Base-by-base conservation (phyloP, 768 basidiomycete species). In the Panaeolus cyanescens region DNA sequence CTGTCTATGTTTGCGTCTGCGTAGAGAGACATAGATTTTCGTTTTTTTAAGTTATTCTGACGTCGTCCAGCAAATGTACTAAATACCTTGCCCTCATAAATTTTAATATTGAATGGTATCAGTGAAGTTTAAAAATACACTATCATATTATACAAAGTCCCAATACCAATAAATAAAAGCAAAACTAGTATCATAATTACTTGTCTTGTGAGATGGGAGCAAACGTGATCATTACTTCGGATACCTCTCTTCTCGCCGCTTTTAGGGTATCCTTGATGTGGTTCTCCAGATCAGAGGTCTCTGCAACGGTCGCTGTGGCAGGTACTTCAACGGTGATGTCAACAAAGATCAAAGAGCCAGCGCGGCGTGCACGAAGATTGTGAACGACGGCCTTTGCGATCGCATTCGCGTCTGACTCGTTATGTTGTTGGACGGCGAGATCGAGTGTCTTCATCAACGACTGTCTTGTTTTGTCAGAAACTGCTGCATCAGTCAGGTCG, bases 401-500 rank as follows among this genome's bases (percentile, higher is more conserved):
- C 68, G 68, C 20, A 58, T 53, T 15, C 62, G 55, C 39, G 30
- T 42, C 56, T n/a, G 58, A 56, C 32, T 59, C 66, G n/a, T 61
- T 61, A 40, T 33, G 40, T 33, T 56, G n/a, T 54, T 30, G 59
- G 37, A 33, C 33, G 76, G 71, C 25, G 72, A 87, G 89, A 7
- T 83, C 75, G 32, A 95, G 76, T 2, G 85, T 79, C 58, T 74
- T 79, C 61, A 81, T 70, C n/a, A 95, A 80, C 15, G 80, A 79
- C 28, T 74, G 72, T 40, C 78, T 81, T 45, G 86, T 88, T 55
- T 73, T 71, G 7, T 72, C 71, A 1, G 92, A 86, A 30, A 94
- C 85, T 15, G 93, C 88, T 17, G 90, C 91, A 67, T 97, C 95
- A 0, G 91, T 90, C 60, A 97, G 79, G 70, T 97, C 94, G 17